Conservation (phyloP, 768 basidiomycete genomes). For the Lenzites betulinus region DNA sequence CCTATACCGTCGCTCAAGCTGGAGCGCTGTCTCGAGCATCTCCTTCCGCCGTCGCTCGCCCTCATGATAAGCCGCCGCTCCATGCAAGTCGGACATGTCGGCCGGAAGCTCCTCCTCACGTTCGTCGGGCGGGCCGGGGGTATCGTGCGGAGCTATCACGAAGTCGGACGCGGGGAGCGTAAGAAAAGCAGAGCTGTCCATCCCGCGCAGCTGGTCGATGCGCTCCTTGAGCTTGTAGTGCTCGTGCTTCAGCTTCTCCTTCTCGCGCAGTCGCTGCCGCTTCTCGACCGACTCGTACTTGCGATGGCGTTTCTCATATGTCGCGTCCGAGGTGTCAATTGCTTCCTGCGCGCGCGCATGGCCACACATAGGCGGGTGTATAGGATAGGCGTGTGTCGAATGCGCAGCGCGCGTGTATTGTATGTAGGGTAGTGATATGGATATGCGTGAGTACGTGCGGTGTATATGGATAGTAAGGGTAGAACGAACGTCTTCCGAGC, state of each 20-base stretch:
- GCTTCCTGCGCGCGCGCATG: conserved; percentile 40
- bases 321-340: conserved; percentile 75
- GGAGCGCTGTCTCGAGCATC: conserved; percentile 70
- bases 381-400: background rate
- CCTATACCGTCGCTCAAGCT: conserved; percentile 72
- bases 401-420: conserved; percentile 6
- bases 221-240: conserved; percentile 91
- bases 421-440: conserved; percentile 8
- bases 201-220: conserved; percentile 76
- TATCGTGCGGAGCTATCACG: conserved; percentile 8
- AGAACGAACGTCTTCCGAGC: conserved; percentile 66
- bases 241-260: conserved; percentile 89
- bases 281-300: conserved; percentile 89
- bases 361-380: background rate
- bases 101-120: conserved; percentile 29
- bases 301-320: conserved; percentile 80
- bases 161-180: conserved; percentile 60
- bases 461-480: background rate
- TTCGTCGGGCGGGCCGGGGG: conserved; percentile 11
- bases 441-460: conserved; percentile 14
- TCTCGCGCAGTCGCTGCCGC: conserved; percentile 81
- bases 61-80: conserved; percentile 45
- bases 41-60: conserved; percentile 74
- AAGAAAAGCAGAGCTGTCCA: conserved; percentile 75
- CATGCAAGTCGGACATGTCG: conserved; percentile 33